phyloP scores from a whole-genome alignment of 192 early-diverging fungal genomes.

The Entophlyctis helioformis region DNA sequence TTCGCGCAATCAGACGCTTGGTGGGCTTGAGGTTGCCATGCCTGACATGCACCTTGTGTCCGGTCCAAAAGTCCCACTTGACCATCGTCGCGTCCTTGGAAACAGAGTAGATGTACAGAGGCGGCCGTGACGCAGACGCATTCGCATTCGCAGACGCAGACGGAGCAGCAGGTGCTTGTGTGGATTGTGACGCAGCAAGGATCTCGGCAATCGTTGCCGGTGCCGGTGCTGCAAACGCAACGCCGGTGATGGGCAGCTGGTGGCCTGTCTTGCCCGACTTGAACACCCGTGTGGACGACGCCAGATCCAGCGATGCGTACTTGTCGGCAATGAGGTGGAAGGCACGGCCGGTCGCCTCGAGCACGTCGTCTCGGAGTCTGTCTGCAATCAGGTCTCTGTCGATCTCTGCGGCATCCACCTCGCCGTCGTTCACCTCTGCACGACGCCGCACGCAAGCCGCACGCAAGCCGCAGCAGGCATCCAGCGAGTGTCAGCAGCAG shows the following conservation, averaged over 20 bases:
- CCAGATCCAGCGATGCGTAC: slow-evolving; percentile 22
- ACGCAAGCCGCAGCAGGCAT: too few relatives aligned
- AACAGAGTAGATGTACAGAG: slow-evolving; percentile 60
- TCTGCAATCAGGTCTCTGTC: slow-evolving; percentile 89
- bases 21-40: slow-evolving; percentile 64
- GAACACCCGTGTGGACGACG: slow-evolving; percentile 17
- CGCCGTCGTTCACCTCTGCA: too few relatives aligned
- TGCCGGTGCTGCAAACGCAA: slow-evolving; percentile 50
- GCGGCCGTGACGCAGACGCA: too few relatives aligned
- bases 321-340: slow-evolving; percentile 46
- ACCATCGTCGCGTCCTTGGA: slow-evolving; percentile 89
- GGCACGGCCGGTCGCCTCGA: slow-evolving; percentile 38
- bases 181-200: background rate
- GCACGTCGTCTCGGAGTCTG: slow-evolving; percentile 68
- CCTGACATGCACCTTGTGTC: slow-evolving; percentile 54
- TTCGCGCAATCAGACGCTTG: slow-evolving; percentile 16
- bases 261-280: slow-evolving; percentile 43
- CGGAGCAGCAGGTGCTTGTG: background rate
- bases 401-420: slow-evolving; percentile 82
- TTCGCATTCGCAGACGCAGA: too few relatives aligned
- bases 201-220: background rate
- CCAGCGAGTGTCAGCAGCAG: too few relatives aligned
- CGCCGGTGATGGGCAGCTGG: slow-evolving; percentile 67
- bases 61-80: slow-evolving; percentile 74
- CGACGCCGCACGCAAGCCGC: too few relatives aligned